Base-by-base conservation (phyloP, 2,329 filamentous ascomycete species). In the Monilinia laxa region DNA sequence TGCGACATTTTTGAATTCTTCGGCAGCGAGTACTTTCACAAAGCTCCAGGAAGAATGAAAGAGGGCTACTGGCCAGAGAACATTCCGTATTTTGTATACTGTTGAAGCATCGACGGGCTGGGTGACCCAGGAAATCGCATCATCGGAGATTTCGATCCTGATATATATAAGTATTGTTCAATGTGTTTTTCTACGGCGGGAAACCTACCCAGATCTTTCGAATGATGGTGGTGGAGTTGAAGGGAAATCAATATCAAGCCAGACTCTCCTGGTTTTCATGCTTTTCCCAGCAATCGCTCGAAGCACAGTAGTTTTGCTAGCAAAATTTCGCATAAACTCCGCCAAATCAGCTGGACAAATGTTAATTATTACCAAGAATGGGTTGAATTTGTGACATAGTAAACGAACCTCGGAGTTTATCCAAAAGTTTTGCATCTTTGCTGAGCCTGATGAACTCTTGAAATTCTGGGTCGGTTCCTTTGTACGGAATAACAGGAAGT, bases 161-260 rank as follows among this genome's bases (percentile, higher is more conserved):
- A 38, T 10, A 9, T 5, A 28, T 47, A 71, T 78, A 55, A 79
- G 74, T 56, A 16, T 47, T 23, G 10, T 40, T 42, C 12, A 2
- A 25, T 25, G 3, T 58, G 14, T 10, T 4, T 28, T 23, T 14
- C 14, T 2, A 35, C n/a, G 31, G n/a, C 18, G 28, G 23, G 62
- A 66, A 70, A 73, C 80, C 71, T 82, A 90, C 87, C 87, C 87
- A 59, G 82, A 82, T 67, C 85, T 82, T 68, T 83, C 80, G 66
- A 85, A 87, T 64, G 81, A 82, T 6, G 87, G 86, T 1, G 88
- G 87, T 53, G 87, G 84, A 47, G 78, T 78, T 54, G 78, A 76
- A 0, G 88, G 88, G 69, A 85, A 90, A 60, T 86, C 81, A 35
- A 89, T 79, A 52, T 89, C 83, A 38, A 90, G 79, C 87, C 86